Percentiles rank a stretch among this genome's conserved stretches.
Evolutionary conservation across 495 filamentous ascomycete species (phyloP).

Genomic region (Neurospora sp.): DNA sequence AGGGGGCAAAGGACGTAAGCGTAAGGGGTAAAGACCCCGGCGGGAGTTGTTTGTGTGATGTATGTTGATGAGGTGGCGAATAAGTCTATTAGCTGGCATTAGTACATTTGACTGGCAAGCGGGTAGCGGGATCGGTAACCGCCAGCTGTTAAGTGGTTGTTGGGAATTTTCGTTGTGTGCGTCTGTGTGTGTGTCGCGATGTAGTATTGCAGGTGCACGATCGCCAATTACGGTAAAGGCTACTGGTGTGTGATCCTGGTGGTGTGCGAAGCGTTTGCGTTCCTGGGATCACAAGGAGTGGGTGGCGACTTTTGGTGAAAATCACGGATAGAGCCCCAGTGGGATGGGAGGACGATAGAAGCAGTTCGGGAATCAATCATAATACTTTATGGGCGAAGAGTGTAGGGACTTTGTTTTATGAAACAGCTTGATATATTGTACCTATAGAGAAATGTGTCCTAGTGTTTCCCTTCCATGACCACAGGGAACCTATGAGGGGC

Average conservation of each 20-base stretch:
- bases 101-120: neutral
- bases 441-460: neutral
- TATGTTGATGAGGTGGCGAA: neutral
- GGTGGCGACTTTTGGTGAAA: neutral
- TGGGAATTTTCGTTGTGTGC: neutral
- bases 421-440: neutral
- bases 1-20: neutral
- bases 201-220: neutral
- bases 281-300: neutral
- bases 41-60: neutral
- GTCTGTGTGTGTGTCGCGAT: neutral
- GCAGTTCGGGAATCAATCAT: neutral
- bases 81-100: neutral
- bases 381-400: neutral
- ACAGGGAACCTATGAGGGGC: neutral
- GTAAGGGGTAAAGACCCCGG: neutral
- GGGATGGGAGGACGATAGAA: neutral
- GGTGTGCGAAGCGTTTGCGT: neutral
- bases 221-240: neutral
- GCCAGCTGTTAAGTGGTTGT: neutral
- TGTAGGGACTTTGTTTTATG: neutral
- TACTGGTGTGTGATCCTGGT: neutral
- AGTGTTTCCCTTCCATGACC: neutral
- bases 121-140: neutral
- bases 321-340: neutral